Conservation (phyloP, 169 alveolate species). For the Blepharisma undulans region DNA sequence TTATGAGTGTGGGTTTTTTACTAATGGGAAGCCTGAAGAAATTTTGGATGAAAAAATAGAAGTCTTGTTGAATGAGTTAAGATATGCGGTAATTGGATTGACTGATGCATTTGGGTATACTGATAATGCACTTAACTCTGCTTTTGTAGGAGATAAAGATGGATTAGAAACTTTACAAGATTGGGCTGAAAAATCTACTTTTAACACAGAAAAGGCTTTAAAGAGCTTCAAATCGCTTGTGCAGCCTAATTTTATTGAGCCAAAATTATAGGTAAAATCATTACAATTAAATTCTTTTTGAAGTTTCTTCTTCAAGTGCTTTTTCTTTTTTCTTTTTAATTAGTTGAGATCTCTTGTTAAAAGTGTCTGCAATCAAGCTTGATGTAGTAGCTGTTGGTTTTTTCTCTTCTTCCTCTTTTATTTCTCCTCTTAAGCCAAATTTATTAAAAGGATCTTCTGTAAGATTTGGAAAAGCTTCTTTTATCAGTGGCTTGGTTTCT, state of each 20-base stretch:
- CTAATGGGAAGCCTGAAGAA: background rate
- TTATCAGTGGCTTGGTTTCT: constrained; percentile 8
- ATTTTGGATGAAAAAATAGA: background rate
- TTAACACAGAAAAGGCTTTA: background rate
- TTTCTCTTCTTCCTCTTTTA: background rate
- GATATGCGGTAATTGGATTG: background rate
- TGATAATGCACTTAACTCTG: background rate
- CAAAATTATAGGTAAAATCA: background rate
- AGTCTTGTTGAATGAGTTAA: background rate
- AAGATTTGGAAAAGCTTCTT: constrained; percentile 10
- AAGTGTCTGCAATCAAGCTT: background rate
- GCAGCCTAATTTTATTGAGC: background rate
- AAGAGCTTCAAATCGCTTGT: background rate
- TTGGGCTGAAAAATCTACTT: background rate
- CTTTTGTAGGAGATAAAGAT: background rate
- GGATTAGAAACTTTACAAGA: background rate
- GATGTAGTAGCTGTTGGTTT: background rate
- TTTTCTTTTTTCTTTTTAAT: background rate
- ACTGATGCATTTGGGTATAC: background rate
- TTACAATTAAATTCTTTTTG: background rate
- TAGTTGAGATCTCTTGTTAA: background rate
- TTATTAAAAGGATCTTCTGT: constrained; percentile 38
- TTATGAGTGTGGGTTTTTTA: background rate
- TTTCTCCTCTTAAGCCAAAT: constrained; percentile 19
- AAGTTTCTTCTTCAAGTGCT: background rate